Base-by-base conservation (phyloP, 2,329 filamentous ascomycete genomes). In the Trematosphaeria pertusa region DNA sequence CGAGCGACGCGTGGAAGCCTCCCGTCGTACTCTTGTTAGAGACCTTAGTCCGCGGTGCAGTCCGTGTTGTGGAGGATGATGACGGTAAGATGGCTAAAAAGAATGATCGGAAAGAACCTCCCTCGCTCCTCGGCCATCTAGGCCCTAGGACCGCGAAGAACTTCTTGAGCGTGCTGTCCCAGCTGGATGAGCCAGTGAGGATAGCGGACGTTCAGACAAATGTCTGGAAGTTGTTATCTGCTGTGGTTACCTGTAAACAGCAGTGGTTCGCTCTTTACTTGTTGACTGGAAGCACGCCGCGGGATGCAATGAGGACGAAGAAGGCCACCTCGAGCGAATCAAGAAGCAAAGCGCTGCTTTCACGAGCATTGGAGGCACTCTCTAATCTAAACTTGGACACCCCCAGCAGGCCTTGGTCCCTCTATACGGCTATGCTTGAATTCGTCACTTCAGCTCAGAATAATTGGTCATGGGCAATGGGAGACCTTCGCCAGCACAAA, bases 261-360 rank as follows among this genome's bases (percentile, higher is more conserved):
- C 92, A 96, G 65, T 97, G 93, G 89, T 89, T 99, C 76, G 90
- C 93, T 0, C 90, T 96, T 52, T 96, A 92, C 65, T 80, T 99
- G 7, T 83, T 97, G 30, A 97, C 91, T 5, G 94, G 92, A 17
- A 87, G 86, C 64, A 91, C 91, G 0, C 91, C 93, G 3, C 85
- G 89, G 52, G 86, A 94, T 58, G 83, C 87, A 4, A 76, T 91
- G 62, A 84, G 84, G 33, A 79, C 78, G 34, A 69, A 70, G 36
- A 81, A 81, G 56, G 75, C 80, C 20, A 43, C 48, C 6, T 35
- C 59, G 6, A 34, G 56, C 36, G 48, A 43, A 10, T 59, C 79
- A 11, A 74, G 76, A 52, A 78, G 77, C 17, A 81, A 84, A 54
- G 88, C 91, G 0, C 83, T 96, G 21, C 81, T 97, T 52, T 80